Evolutionary conservation across 2,329 filamentous ascomycete genomes (phyloP).

Genomic region (Ceratocystis ficicola): DNA sequence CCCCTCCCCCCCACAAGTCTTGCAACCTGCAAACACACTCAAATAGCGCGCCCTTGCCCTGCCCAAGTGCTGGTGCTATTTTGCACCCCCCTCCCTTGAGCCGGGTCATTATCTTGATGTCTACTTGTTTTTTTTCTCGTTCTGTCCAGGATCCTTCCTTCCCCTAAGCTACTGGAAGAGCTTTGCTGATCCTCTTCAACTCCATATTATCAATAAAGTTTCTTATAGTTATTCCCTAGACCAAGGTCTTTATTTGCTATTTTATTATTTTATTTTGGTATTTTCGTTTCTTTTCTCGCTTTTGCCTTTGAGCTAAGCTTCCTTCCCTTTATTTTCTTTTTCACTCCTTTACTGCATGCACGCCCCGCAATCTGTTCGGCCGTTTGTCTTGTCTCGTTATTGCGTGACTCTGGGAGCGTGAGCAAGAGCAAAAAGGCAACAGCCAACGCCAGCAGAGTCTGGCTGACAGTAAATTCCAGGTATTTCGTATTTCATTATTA

Average conservation of each 20-base stretch:
- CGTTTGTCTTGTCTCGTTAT: background rate
- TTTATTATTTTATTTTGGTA: slow-evolving; percentile 15
- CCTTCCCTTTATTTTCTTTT: slow-evolving; percentile 7
- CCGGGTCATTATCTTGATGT: background rate
- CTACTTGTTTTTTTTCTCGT: background rate
- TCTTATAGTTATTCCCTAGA: slow-evolving; percentile 9
- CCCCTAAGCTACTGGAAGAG: slow-evolving; percentile 11
- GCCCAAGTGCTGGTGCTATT: no score
- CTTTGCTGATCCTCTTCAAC: slow-evolving; percentile 17
- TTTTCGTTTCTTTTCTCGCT: background rate
- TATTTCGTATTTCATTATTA: no score
- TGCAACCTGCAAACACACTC: background rate
- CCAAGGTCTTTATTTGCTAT: background rate
- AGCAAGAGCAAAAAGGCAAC: background rate
- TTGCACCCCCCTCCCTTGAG: background rate
- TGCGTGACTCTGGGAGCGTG: background rate
- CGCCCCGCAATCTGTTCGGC: background rate
- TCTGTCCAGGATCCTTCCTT: background rate
- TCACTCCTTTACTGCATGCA: background rate
- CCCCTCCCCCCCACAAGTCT: background rate
- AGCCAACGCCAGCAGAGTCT: background rate
- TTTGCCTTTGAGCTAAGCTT: background rate
- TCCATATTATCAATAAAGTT: slow-evolving; percentile 12
- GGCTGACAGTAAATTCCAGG: background rate
- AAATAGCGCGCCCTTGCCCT: background rate